Evolutionary conservation across 495 filamentous ascomycete genomes (phyloP).

Genomic region (Hyaloscypha bicolor): DNA sequence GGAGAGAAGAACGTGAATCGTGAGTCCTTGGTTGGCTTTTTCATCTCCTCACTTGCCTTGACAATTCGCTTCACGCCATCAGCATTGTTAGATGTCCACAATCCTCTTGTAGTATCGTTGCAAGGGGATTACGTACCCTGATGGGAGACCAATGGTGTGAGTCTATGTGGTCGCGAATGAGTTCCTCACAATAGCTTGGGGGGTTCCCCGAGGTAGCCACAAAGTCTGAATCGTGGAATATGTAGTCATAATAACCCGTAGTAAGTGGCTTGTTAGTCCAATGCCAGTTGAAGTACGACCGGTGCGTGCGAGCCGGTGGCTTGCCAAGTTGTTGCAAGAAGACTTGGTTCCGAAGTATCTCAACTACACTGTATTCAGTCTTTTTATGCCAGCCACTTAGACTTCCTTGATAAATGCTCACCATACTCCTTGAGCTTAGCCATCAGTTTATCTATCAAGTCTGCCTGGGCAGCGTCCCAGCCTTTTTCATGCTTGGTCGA

Average conservation of each 20-base stretch:
- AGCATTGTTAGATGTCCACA: not conserved
- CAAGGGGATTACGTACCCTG: not conserved
- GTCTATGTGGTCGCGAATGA: not conserved
- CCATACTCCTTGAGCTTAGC: conserved; percentile 4
- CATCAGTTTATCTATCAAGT: conserved; percentile 1
- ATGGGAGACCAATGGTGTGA: not conserved
- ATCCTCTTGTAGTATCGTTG: not conserved
- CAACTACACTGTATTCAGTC: conserved; percentile 5
- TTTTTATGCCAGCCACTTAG: not conserved
- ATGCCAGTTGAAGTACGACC: conserved; percentile 10
- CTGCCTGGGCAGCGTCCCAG: not conserved
- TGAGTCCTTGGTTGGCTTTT: not conserved
- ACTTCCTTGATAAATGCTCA: not conserved
- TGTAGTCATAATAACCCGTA: conserved; percentile 16
- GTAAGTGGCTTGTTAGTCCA: not conserved
- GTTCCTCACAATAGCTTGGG: not conserved
- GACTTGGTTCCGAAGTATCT: conserved; percentile 1
- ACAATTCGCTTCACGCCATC: not conserved
- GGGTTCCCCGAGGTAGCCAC: not conserved
- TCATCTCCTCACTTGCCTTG: not conserved
- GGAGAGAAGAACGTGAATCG: not conserved
- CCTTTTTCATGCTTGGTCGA: not conserved
- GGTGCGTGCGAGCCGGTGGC: conserved; percentile 1
- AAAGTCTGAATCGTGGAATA: conserved; percentile 19
- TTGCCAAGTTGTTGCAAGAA: conserved; percentile 2